These are phyloP conservation scores for Beauveria sp. DNA, from an alignment of 2,329 filamentous ascomycete species.

Conservation along the genomic window DNA sequence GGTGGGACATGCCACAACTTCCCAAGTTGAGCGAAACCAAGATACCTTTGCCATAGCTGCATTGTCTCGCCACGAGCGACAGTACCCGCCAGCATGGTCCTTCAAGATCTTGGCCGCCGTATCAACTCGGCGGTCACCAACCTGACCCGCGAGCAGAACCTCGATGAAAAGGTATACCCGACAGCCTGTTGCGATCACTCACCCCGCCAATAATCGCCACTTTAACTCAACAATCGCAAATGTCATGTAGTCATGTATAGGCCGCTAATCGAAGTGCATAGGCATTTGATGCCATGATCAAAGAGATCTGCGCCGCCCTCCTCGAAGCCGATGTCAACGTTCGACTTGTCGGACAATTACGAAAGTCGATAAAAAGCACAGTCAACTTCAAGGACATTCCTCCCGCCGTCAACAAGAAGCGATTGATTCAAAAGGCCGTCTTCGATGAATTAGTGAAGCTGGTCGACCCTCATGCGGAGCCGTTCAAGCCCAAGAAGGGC, in stretches of 20 bases:
- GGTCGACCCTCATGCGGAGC: conserved; percentile 89
- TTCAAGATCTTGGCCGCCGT: conserved; percentile 96
- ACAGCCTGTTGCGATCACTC: not conserved
- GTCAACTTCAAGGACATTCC: conserved; percentile 96
- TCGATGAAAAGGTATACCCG: conserved; percentile 79
- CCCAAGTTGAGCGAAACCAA: conserved; percentile 5
- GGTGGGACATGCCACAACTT: conserved; percentile 13
- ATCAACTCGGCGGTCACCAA: conserved; percentile 96
- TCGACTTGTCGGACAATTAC: conserved; percentile 79
- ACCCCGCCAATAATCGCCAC: conserved; percentile 10
- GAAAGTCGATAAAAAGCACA: conserved; percentile 81
- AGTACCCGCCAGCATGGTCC: conserved; percentile 62
- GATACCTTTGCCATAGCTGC: conserved; percentile 2
- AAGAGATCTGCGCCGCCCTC: conserved; percentile 93
- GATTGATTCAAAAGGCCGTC: conserved; percentile 93
- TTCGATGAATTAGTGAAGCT: conserved; percentile 95
- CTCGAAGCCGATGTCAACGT: conserved; percentile 97
- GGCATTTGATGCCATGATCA: conserved; percentile 97
- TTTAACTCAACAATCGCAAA: not conserved
- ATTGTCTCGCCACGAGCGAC: conserved; percentile 7
- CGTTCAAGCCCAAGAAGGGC: conserved; percentile 95
- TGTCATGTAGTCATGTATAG: not conserved
- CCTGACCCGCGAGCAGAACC: conserved; percentile 82
- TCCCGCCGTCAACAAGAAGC: conserved; percentile 93
- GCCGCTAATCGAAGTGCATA: conserved; percentile 25